Base-by-base conservation (phyloP, 2,329 filamentous ascomycete genomes). In the Cercospora citrullina region DNA sequence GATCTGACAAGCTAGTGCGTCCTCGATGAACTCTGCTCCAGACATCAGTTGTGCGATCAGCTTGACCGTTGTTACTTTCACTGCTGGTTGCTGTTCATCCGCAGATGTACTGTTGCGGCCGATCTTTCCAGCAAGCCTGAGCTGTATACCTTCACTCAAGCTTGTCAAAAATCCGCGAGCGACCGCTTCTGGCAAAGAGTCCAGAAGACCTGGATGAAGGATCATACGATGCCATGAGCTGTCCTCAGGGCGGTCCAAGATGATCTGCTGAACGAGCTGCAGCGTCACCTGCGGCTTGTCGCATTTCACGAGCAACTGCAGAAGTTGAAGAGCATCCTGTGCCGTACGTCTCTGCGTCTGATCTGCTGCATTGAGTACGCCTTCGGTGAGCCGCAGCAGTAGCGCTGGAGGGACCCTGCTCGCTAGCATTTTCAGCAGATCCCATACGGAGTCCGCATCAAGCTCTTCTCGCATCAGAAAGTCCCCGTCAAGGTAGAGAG, bases 1-100 rank as follows among this genome's bases (percentile, higher is more conserved):
- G 0, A 81, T 68, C 0, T 75, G 72, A 4, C 80, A 60, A 1
- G 79, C 69, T 16, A 72, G 71, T 0, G 72, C 64, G 16, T 77
- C 71, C 5, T 77, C 75, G 9, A 82, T 72, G 39, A 78, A 80
- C 0, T 75, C 69, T 0, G 78, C 72, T 9, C 74, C 69, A 5
- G 77, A 67, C 16, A 83, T 71, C 3, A 82, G 63, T 66, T 82
- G 77, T 1, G 80, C 79, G 1, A 83, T 74, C 51, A 79, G 74
- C 61, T 83, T 83, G 57, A 81, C 75, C 1, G 81, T 83, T 0
- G 80, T 82, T 4, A 82, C 72, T 64, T 83, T 83, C 58, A 82
- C 69, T 16, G 71, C 66, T 0, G 75, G 67, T 26, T n/a, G 63
- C n/a, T 61, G 39, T 4, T 60, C 28, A 2, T 30, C 14, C 26